Conservation (phyloP, 371 early-diverging fungal genomes). For the Mortierella sp. region DNA sequence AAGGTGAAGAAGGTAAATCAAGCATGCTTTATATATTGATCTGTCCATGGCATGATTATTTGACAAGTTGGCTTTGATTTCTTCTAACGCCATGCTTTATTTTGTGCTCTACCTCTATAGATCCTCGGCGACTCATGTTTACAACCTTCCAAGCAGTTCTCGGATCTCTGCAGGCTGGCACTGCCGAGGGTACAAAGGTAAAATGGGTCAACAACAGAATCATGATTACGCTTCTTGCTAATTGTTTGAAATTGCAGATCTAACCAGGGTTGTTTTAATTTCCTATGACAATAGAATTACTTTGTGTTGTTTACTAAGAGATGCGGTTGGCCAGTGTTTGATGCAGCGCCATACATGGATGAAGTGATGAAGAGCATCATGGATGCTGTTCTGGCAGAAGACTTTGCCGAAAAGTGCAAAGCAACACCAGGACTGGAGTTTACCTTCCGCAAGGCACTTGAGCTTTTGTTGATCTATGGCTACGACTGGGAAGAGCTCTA, state of each 20-base stretch:
- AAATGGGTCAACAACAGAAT: no score
- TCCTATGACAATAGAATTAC: constrained; percentile 5
- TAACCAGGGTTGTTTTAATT: constrained; percentile 18
- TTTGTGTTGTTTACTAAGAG: constrained; percentile 23
- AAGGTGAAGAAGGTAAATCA: constrained; percentile 13
- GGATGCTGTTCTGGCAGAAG: constrained; percentile 11
- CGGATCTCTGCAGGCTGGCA: constrained; percentile 29
- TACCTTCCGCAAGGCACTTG: constrained; percentile 34
- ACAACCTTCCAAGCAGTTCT: constrained; percentile 38
- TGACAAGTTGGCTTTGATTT: background rate
- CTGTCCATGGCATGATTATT: background rate
- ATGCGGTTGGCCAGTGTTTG: constrained; percentile 34
- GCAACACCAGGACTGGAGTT: constrained; percentile 24
- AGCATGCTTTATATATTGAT: background rate
- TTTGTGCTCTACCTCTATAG: constrained; percentile 1
- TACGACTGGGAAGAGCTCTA: constrained; percentile 46
- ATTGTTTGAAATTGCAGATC: background rate
- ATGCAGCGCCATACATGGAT: constrained; percentile 37
- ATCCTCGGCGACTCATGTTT: constrained; percentile 13
- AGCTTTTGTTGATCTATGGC: constrained; percentile 40
- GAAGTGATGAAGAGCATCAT: constrained; percentile 33
- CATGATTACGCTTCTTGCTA: background rate
- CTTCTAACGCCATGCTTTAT: background rate
- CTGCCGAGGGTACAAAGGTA: constrained; percentile 1
- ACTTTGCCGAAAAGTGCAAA: constrained; percentile 16